Evolutionary conservation across 768 basidiomycete genomes (phyloP).

Genomic region (Lentinula aciculospora): DNA sequence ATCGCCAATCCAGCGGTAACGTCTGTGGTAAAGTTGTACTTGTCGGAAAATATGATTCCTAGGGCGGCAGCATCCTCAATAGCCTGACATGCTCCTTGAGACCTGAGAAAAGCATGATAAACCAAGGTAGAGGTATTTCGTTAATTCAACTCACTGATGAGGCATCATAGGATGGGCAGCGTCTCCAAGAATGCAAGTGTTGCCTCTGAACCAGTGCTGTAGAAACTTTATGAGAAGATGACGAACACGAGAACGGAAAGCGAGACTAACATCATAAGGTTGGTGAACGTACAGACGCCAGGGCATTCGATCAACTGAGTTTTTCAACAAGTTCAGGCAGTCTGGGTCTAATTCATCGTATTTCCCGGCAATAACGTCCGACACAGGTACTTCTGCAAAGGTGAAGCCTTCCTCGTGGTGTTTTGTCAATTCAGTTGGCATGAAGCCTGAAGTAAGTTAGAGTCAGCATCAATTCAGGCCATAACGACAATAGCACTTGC

Average conservation of each 20-base stretch:
- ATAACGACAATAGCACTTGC: conserved; percentile 7
- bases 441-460: conserved; percentile 19
- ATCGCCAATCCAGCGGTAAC: conserved; percentile 18
- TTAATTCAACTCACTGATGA: conserved; percentile 12
- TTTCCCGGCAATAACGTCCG: conserved; percentile 20
- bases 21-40: conserved; percentile 20
- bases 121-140: not conserved
- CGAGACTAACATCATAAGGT: conserved; percentile 19
- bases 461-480: not conserved
- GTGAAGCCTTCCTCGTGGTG: conserved; percentile 26
- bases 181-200: conserved; percentile 22
- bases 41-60: conserved; percentile 23
- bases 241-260: not conserved
- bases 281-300: conserved; percentile 28
- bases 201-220: conserved; percentile 20
- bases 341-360: conserved; percentile 26
- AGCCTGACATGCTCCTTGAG: conserved; percentile 24
- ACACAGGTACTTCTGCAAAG: conserved; percentile 24
- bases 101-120: conserved; percentile 2
- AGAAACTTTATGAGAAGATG: not conserved
- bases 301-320: conserved; percentile 23
- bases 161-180: conserved; percentile 17
- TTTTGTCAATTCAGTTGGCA: conserved; percentile 27
- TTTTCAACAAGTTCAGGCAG: conserved; percentile 17
- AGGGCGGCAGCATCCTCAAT: conserved; percentile 28